These are phyloP conservation scores for Suillus fuscotomentosus DNA, from an alignment of 768 basidiomycete genomes.

Conservation along the genomic window DNA sequence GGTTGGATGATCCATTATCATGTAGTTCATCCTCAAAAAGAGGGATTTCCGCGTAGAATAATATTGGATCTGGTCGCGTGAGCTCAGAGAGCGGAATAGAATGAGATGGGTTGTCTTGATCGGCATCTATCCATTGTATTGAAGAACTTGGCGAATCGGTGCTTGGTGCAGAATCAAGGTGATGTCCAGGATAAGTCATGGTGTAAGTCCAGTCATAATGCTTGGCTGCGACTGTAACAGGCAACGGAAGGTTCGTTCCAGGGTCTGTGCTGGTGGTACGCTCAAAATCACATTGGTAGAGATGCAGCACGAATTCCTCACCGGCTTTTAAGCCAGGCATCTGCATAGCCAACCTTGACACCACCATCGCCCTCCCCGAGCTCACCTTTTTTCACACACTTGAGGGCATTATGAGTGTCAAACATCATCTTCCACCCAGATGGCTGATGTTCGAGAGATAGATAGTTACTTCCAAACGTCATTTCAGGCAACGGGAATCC, in stretches of 20 bases:
- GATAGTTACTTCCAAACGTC: slow-evolving; percentile 86
- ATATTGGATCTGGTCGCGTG: slow-evolving; percentile 87
- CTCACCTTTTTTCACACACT: slow-evolving; percentile 71
- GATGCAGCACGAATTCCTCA: slow-evolving; percentile 25
- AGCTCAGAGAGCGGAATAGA: slow-evolving; percentile 83
- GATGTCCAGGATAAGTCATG: slow-evolving; percentile 76
- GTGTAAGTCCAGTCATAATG: slow-evolving; percentile 99
- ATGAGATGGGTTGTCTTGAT: slow-evolving; percentile 56
- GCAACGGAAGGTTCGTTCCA: slow-evolving; percentile 61
- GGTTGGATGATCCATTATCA: slow-evolving; percentile 88
- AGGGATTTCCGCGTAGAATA: slow-evolving; percentile 96
- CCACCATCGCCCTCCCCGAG: slow-evolving; percentile 82
- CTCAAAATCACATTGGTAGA: slow-evolving; percentile 22
- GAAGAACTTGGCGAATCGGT: slow-evolving; percentile 14
- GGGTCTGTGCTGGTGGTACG: slow-evolving; percentile 58
- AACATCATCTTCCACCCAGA: slow-evolving; percentile 69
- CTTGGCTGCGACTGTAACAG: slow-evolving; percentile 72
- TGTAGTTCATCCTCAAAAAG: slow-evolving; percentile 96
- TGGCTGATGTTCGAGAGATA: slow-evolving; percentile 63
- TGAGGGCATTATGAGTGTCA: slow-evolving; percentile 64
- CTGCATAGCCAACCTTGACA: slow-evolving; percentile 93
- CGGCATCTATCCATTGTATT: slow-evolving; percentile 50
- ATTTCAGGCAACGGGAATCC: slow-evolving; percentile 92
- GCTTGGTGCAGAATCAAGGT: background rate
- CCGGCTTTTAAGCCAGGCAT: slow-evolving; percentile 92